phyloP scores from a whole-genome alignment of 345 rosid genomes.

The Eucalyptus coolabah region DNA sequence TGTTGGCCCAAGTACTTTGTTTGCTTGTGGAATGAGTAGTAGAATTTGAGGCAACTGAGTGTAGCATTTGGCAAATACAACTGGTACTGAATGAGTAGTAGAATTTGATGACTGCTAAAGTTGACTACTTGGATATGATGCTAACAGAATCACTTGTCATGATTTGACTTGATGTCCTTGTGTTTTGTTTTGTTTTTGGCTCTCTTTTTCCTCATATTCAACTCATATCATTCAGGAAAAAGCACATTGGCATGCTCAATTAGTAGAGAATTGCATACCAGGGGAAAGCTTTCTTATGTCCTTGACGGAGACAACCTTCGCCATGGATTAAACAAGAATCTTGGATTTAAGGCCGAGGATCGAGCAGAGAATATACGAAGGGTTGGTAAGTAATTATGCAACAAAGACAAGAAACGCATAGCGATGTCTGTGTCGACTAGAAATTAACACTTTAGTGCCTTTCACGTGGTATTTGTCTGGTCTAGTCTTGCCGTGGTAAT shows the following conservation, averaged over 20 bases:
- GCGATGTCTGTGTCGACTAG: background rate
- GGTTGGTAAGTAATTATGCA: constrained; percentile 49
- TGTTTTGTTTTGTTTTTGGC: background rate
- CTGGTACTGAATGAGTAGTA: background rate
- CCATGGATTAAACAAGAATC: constrained; percentile 81
- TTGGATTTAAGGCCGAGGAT: constrained; percentile 76
- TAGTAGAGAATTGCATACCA: constrained; percentile 47
- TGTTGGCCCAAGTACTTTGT: background rate
- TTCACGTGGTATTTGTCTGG: background rate
- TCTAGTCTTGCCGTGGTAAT: background rate
- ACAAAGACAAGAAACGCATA: background rate
- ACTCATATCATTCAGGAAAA: constrained; percentile 42
- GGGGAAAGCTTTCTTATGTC: constrained; percentile 67
- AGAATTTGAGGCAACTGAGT: background rate
- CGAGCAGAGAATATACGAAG: constrained; percentile 88
- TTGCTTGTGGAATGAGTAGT: background rate
- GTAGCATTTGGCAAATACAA: background rate
- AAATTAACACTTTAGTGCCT: background rate
- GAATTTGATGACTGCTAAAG: background rate
- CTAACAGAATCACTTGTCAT: background rate
- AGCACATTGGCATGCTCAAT: constrained; percentile 86
- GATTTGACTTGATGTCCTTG: background rate
- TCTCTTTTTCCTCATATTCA: background rate
- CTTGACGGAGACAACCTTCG: constrained; percentile 94
- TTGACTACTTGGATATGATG: background rate